phyloP scores from a whole-genome alignment of 805 yeast species.

The Kuraishia cidri region DNA sequence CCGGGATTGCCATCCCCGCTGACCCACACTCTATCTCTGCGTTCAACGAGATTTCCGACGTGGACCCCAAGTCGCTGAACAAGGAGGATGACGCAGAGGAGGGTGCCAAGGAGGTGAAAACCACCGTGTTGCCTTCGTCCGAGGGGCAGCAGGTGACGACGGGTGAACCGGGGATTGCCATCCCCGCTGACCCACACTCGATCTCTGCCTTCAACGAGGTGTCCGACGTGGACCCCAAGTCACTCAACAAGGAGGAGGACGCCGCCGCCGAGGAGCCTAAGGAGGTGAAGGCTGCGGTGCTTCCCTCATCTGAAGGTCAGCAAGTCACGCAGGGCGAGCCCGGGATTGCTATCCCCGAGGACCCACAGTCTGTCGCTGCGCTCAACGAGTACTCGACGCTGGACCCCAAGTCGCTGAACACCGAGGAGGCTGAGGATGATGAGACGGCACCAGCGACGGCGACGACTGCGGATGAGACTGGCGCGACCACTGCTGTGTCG shows the following conservation, averaged over 20 bases:
- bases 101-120: neutral
- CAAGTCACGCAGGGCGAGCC: slow-evolving; percentile 54
- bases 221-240: slow-evolving; percentile 47
- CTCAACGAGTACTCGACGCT: slow-evolving; percentile 44
- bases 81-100: slow-evolving; percentile 15
- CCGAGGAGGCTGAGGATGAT: slow-evolving; percentile 3
- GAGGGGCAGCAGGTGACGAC: slow-evolving; percentile 33
- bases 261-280: slow-evolving; percentile 11
- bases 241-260: slow-evolving; percentile 36
- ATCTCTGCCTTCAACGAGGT: slow-evolving; percentile 58
- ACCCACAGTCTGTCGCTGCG: slow-evolving; percentile 49
- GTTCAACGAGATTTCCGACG: slow-evolving; percentile 48
- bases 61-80: slow-evolving; percentile 52
- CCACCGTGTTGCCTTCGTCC: slow-evolving; percentile 35
- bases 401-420: slow-evolving; percentile 43
- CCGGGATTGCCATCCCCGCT: slow-evolving; percentile 62
- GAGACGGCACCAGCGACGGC: no score
- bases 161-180: slow-evolving; percentile 69
- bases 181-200: slow-evolving; percentile 54
- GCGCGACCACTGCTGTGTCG: slow-evolving; percentile 6
- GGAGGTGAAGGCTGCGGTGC: slow-evolving; percentile 12
- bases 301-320: slow-evolving; percentile 44
- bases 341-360: slow-evolving; percentile 54
- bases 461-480: slow-evolving; percentile 2
- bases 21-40: slow-evolving; percentile 60